These are phyloP conservation scores for Cladosporium sp. DNA, from an alignment of 2,329 filamentous ascomycete genomes.

Conservation along the genomic window DNA sequence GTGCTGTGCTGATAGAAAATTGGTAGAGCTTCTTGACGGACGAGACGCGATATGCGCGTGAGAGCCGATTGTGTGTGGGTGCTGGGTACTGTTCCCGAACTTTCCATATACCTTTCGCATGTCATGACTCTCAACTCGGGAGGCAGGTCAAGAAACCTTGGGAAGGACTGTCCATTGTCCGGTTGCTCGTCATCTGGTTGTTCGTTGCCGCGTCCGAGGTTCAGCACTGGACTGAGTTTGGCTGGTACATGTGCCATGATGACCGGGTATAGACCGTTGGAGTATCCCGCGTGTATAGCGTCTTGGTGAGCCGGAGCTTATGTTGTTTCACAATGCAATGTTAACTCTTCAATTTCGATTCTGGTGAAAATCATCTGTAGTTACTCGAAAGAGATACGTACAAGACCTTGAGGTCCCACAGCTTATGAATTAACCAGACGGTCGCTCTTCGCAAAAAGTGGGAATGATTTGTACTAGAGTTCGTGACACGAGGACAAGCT, in stretches of 20 bases:
- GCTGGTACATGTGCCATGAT: not conserved
- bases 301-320: too few species aligned
- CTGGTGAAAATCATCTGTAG: not conserved
- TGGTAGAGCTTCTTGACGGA: not conserved
- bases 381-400: not conserved
- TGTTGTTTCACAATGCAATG: not conserved
- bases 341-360: not conserved
- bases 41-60: not conserved
- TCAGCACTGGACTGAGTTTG: not conserved
- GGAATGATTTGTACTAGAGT: not conserved
- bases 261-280: not conserved
- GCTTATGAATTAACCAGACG: not conserved
- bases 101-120: not conserved
- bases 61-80: not conserved
- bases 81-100: not conserved
- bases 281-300: too few species aligned
- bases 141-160: not conserved
- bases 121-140: not conserved
- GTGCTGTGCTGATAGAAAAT: not conserved
- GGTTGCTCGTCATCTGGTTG: not conserved
- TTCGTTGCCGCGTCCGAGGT: not conserved
- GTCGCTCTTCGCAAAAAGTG: not conserved
- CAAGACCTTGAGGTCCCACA: not conserved
- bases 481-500: not conserved
- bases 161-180: not conserved